phyloP scores from a whole-genome alignment of 225 moss, liverwort and hornwort genomes.

The Sphagnum contortum region DNA sequence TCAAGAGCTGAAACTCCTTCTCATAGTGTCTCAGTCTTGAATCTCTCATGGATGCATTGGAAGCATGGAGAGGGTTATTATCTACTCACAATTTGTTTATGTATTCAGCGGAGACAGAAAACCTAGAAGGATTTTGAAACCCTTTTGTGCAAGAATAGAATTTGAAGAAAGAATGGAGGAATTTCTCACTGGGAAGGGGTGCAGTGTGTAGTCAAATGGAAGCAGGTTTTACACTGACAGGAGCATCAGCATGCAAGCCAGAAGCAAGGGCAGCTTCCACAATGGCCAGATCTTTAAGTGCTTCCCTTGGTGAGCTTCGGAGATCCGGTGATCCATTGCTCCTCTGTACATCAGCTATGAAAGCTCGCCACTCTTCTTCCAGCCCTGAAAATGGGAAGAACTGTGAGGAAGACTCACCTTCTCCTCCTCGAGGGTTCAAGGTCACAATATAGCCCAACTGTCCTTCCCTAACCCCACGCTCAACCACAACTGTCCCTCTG shows the following conservation, averaged over 20 bases:
- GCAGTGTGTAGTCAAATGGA: too few relatives aligned
- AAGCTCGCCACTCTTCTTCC: slow-evolving; percentile 36
- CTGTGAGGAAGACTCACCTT: slow-evolving; percentile 9
- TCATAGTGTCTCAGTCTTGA: too few relatives aligned
- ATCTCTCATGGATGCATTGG: too few relatives aligned
- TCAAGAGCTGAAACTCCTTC: too few relatives aligned
- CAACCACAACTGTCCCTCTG: slow-evolving; percentile 70
- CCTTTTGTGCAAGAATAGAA: too few relatives aligned
- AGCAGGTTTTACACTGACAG: slow-evolving; percentile 41
- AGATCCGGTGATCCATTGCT: slow-evolving; percentile 10
- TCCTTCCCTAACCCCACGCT: slow-evolving; percentile 45
- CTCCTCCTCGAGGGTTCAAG: slow-evolving; percentile 14
- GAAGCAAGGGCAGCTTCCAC: slow-evolving; percentile 58
- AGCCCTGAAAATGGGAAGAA: slow-evolving; percentile 40
- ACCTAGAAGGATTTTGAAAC: too few relatives aligned
- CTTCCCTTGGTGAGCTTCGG: slow-evolving; percentile 42
- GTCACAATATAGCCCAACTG: slow-evolving; percentile 53
- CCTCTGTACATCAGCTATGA: slow-evolving; percentile 34
- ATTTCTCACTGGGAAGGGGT: too few relatives aligned
- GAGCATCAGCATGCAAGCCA: slow-evolving; percentile 40
- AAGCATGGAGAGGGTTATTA: too few relatives aligned
- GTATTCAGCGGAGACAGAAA: too few relatives aligned
- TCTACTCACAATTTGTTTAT: too few relatives aligned
- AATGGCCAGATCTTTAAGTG: slow-evolving; percentile 44
- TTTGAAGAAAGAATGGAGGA: too few relatives aligned